Evolutionary conservation across 2,329 filamentous ascomycete genomes (phyloP).

Genomic region (Nigrospora oryzae): DNA sequence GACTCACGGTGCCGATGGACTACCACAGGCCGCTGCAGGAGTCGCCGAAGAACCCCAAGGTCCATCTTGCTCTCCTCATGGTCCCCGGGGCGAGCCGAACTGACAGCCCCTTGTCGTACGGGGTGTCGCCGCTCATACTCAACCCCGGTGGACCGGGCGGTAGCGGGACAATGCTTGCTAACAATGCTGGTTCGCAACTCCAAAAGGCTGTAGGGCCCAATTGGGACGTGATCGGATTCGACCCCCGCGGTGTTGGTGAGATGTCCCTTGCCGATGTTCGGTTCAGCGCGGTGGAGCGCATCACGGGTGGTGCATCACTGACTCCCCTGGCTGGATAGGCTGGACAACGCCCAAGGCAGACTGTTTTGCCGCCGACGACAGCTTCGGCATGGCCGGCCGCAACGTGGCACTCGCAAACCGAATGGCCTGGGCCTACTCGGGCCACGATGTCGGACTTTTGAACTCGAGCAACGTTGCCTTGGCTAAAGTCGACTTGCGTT

Average conservation of each 20-base stretch:
- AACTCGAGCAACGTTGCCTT: slow-evolving; percentile 25
- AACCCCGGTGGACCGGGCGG: slow-evolving; percentile 40
- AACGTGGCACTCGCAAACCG: slow-evolving; percentile 22
- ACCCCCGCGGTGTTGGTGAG: slow-evolving; percentile 1
- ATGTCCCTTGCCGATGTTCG: not conserved
- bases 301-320: too few species aligned
- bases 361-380: slow-evolving; percentile 23
- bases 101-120: slow-evolving; percentile 17
- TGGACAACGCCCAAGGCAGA: slow-evolving; percentile 28
- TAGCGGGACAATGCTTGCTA: slow-evolving; percentile 23
- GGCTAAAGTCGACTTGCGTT: slow-evolving; percentile 16
- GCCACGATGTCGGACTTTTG: slow-evolving; percentile 21
- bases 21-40: slow-evolving; percentile 30
- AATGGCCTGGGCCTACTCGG: slow-evolving; percentile 20
- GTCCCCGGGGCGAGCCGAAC: slow-evolving; percentile 21
- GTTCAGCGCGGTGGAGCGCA: not conserved
- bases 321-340: slow-evolving; percentile 12
- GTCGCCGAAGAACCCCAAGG: slow-evolving; percentile 20
- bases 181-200: slow-evolving; percentile 16
- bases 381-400: slow-evolving; percentile 13
- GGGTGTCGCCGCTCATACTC: slow-evolving; percentile 30
- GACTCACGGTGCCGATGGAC: slow-evolving; percentile 38
- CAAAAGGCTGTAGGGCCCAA: slow-evolving; percentile 28
- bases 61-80: slow-evolving; percentile 28
- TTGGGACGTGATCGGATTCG: slow-evolving; percentile 31